These are phyloP conservation scores for Ammopiptanthus mongolicus DNA, from an alignment of 306 rosid species.

Conservation along the genomic window DNA sequence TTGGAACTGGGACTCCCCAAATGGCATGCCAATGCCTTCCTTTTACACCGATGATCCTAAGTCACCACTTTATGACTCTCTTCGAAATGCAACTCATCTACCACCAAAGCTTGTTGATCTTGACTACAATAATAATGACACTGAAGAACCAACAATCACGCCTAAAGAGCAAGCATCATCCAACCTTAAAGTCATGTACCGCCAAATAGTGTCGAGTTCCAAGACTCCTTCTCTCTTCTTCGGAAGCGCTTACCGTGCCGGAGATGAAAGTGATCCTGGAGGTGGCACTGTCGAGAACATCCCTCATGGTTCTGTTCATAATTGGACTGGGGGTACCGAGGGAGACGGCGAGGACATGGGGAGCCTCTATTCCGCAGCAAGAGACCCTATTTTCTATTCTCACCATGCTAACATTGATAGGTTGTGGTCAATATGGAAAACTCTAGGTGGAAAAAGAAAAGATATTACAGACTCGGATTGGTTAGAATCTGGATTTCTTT, in stretches of 20 bases:
- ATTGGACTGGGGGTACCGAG: constrained; percentile 46
- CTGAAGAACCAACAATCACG: no score
- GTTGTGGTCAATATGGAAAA: constrained; percentile 61
- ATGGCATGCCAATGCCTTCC: constrained; percentile 49
- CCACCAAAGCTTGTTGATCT: constrained; percentile 42
- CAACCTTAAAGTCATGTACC: constrained; percentile 45
- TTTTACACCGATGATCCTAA: constrained; percentile 23
- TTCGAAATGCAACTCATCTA: background rate
- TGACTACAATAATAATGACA: constrained; percentile 1
- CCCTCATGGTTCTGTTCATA: constrained; percentile 61
- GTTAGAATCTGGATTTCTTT: constrained; percentile 52
- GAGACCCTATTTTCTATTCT: constrained; percentile 64
- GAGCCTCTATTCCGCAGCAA: constrained; percentile 60
- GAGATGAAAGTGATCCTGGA: constrained; percentile 46
- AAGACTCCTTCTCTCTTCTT: background rate
- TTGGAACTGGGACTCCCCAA: constrained; percentile 65
- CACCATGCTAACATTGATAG: constrained; percentile 71
- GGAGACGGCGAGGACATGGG: constrained; percentile 67
- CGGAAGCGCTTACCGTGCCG: constrained; percentile 31
- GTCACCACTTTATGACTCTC: constrained; percentile 33
- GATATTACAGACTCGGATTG: constrained; percentile 28
- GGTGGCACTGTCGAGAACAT: constrained; percentile 41
- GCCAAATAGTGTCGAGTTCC: constrained; percentile 43
- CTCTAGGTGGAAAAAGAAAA: constrained; percentile 39
- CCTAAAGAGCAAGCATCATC: background rate